phyloP scores from a whole-genome alignment of 495 filamentous ascomycete species.

The Neurospora sp. region DNA sequence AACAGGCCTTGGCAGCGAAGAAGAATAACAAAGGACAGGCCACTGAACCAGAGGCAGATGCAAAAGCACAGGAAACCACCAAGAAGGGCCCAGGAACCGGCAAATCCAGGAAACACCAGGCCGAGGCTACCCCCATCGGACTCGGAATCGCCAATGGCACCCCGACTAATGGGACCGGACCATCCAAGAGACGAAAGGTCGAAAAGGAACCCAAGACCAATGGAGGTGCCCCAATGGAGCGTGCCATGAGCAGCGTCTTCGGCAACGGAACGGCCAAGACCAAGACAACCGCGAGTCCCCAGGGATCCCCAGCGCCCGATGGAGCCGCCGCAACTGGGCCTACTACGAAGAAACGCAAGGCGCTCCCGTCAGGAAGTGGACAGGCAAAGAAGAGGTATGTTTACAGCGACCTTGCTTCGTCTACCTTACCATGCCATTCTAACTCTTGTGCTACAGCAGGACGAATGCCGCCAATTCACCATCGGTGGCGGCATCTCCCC shows the following conservation, averaged over 20 bases:
- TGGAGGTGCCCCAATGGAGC: constrained; percentile 53
- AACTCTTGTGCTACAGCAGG: constrained; percentile 9
- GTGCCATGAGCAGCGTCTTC: constrained; percentile 55
- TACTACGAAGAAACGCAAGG: constrained; percentile 53
- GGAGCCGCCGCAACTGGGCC: constrained; percentile 5
- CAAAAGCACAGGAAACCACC: constrained; percentile 31
- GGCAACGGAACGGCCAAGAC: constrained; percentile 38
- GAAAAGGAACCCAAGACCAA: constrained; percentile 47
- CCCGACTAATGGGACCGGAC: constrained; percentile 35
- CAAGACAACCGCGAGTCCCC: constrained; percentile 44
- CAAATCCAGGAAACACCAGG: constrained; percentile 56
- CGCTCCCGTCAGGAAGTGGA: constrained; percentile 50
- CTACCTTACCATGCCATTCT: not conserved
- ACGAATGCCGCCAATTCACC: constrained; percentile 48
- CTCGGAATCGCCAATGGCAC: constrained; percentile 41
- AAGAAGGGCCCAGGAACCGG: constrained; percentile 49
- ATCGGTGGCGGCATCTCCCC: constrained; percentile 60
- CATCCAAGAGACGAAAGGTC: constrained; percentile 70
- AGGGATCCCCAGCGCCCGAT: constrained; percentile 54
- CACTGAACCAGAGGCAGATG: constrained; percentile 39
- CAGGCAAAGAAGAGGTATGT: constrained; percentile 63
- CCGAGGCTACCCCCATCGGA: constrained; percentile 39
- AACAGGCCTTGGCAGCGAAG: constrained; percentile 67
- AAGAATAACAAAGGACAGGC: constrained; percentile 52
- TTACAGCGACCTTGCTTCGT: not conserved